A percentile compares a stretch with the other conserved stretches of the same genome.
Evolutionary conservation across 2,329 filamentous ascomycete genomes (phyloP).

Genomic region (Chrysoporthe puriensis): DNA sequence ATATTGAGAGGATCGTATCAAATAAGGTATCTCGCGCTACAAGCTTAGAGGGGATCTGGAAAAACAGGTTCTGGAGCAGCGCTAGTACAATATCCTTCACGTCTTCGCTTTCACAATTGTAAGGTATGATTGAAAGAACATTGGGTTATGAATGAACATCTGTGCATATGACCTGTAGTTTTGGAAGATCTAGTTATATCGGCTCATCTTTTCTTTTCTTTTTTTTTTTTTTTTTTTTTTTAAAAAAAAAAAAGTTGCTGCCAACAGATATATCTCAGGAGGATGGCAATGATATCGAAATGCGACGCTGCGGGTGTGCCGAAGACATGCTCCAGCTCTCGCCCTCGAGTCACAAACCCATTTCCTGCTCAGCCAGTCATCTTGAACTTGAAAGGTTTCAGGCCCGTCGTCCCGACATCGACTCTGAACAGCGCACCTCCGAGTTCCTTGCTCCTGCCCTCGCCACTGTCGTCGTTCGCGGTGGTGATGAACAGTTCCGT

Average conservation of each 20-base stretch:
- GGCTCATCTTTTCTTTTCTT: background rate
- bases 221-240: background rate
- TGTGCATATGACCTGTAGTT: background rate
- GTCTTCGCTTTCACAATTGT: background rate
- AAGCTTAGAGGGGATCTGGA: background rate
- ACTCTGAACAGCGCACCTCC: constrained; percentile 76
- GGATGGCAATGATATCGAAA: background rate
- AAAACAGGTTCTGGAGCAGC: background rate
- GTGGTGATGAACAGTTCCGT: constrained; percentile 78
- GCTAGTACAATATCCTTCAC: background rate
- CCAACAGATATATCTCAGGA: background rate
- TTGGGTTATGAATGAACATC: background rate
- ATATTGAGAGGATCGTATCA: background rate
- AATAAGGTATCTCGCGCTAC: background rate
- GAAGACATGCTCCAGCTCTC: background rate
- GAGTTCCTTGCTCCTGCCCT: constrained; percentile 64
- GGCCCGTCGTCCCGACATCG: constrained; percentile 73
- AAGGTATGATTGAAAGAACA: background rate
- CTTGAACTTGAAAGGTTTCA: constrained; percentile 67
- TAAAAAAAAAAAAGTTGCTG: background rate
- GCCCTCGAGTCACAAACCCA: background rate
- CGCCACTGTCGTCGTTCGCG: constrained; percentile 67
- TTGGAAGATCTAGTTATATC: background rate
- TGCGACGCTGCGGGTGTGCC: background rate
- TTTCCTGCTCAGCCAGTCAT: constrained; percentile 36